Conservation (phyloP, 805 yeast species). For the Nakazawaea anatomiae region DNA sequence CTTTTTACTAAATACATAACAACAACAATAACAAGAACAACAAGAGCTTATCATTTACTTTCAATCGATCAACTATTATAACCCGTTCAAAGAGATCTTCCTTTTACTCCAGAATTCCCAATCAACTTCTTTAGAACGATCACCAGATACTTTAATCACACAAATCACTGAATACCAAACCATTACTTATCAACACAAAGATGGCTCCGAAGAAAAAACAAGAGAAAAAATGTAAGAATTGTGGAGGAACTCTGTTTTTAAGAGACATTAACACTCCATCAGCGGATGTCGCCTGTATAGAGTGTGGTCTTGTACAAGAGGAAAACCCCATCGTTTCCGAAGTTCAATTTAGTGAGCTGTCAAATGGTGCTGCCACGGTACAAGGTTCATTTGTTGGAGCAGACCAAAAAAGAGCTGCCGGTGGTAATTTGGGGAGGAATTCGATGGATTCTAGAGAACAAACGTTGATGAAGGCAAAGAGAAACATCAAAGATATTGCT, state of each 20-base stretch:
- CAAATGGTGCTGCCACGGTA: constrained; percentile 92
- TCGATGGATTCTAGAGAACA: constrained; percentile 85
- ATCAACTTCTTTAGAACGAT: no score
- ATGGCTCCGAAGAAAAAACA: constrained; percentile 10
- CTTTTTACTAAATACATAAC: no score
- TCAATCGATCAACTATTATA: no score
- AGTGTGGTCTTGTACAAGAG: constrained; percentile 84
- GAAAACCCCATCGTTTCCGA: constrained; percentile 95
- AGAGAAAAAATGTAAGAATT: constrained; percentile 29
- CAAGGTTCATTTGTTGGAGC: constrained; percentile 92
- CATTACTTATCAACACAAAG: not conserved
- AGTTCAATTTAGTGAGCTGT: constrained; percentile 87
- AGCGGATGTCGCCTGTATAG: constrained; percentile 71
- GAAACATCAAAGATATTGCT: constrained; percentile 76
- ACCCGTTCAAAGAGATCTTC: no score
- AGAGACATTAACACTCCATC: constrained; percentile 54
- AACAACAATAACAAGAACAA: no score
- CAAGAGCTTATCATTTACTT: no score
- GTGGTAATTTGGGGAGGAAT: constrained; percentile 62
- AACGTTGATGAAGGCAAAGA: constrained; percentile 78
- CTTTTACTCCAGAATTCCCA: no score
- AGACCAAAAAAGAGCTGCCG: constrained; percentile 72
- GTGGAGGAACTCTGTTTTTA: constrained; percentile 49
- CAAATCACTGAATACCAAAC: not conserved
- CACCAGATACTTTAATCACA: no score